Evolutionary conservation across 2,329 filamentous ascomycete species (phyloP).

Genomic region (Aureobasidium sp.): DNA sequence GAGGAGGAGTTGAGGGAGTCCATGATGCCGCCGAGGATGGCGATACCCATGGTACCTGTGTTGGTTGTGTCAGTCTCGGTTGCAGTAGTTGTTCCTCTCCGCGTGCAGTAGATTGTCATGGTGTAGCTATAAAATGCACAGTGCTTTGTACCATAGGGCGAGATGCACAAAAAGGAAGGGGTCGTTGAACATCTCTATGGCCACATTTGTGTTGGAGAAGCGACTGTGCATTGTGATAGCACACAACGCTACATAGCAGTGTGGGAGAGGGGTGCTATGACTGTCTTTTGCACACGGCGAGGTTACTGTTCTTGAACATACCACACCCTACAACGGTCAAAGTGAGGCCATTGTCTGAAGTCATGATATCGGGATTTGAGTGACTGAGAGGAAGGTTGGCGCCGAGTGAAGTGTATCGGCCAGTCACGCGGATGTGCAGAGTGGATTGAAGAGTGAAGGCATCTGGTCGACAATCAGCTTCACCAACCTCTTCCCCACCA

Average conservation of each 20-base stretch:
- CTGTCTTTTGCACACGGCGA: not conserved
- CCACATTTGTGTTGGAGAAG: not conserved
- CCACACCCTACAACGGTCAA: conserved; percentile 77
- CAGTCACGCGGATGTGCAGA: not conserved
- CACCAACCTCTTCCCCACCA: not conserved
- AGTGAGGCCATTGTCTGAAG: conserved; percentile 46
- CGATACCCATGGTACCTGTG: conserved; percentile 73
- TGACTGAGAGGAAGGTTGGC: not conserved
- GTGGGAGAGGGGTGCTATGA: too few species aligned
- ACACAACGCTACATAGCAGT: too few species aligned
- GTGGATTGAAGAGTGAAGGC: not conserved
- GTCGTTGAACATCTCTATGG: not conserved
- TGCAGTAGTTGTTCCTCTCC: not conserved
- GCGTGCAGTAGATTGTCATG: not conserved
- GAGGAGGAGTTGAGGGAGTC: conserved; percentile 50
- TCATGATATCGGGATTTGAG: conserved; percentile 20
- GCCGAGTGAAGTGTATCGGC: not conserved
- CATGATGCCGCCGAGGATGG: conserved; percentile 74
- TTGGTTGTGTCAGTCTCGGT: not conserved
- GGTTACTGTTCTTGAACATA: conserved; percentile 28
- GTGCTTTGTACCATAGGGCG: not conserved
- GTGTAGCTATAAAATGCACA: not conserved
- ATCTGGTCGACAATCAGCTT: not conserved
- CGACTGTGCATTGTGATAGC: not conserved
- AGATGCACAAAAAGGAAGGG: too few species aligned